Conservation (phyloP, 306 rosid species). For the Trifolium fragiferum region DNA sequence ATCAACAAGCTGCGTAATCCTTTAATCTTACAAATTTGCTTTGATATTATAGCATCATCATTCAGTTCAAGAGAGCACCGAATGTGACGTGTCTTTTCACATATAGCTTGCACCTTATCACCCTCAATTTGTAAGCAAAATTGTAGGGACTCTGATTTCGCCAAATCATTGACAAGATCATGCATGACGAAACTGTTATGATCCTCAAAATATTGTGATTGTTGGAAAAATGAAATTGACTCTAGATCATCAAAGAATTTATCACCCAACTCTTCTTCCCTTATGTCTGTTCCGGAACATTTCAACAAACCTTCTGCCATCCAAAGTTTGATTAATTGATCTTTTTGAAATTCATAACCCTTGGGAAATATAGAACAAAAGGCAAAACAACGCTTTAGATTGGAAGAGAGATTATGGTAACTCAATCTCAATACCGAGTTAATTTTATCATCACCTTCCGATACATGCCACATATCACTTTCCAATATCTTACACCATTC, state of each 20-base stretch:
- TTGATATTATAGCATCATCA: too few relatives aligned
- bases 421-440: neutral
- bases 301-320: neutral
- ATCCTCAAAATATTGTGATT: neutral
- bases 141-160: conserved; percentile 41
- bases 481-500: conserved; percentile 44
- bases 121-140: conserved; percentile 8
- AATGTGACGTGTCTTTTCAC: conserved; percentile 19
- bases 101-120: neutral
- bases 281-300: neutral
- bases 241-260: conserved; percentile 46
- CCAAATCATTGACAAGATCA: conserved; percentile 56
- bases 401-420: conserved; percentile 29
- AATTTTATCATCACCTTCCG: neutral
- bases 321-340: neutral
- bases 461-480: conserved; percentile 39
- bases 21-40: neutral
- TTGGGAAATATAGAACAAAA: conserved; percentile 36
- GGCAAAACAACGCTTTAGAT: conserved; percentile 36
- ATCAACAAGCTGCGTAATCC: neutral
- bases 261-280: conserved; percentile 2
- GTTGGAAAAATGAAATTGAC: conserved; percentile 53
- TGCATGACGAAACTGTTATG: conserved; percentile 38
- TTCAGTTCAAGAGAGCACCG: neutral
- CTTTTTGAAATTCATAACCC: neutral